phyloP scores from a whole-genome alignment of 805 yeast species.

The Kazachstania martiniae region DNA sequence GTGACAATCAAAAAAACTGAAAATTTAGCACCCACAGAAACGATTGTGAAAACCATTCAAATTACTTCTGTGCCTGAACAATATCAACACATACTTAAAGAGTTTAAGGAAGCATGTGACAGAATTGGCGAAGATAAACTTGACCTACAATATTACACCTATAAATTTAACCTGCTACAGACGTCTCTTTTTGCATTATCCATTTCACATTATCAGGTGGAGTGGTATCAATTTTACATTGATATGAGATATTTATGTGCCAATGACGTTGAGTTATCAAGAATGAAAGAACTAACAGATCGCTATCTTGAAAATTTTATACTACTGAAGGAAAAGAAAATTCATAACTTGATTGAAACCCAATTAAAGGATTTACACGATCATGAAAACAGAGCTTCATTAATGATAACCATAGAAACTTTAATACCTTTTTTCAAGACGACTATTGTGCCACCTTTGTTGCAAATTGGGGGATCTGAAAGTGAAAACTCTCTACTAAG shows the following conservation, averaged over 20 bases:
- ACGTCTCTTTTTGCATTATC: constrained; percentile 20
- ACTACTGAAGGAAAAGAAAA: constrained; percentile 10
- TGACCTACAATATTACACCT: constrained; percentile 10
- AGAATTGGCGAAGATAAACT: constrained; percentile 7
- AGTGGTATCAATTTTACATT: constrained; percentile 23
- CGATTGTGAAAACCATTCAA: too few relatives aligned
- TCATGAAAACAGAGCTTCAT: constrained; percentile 17
- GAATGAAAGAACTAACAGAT: constrained; percentile 16
- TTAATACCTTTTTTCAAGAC: constrained; percentile 15
- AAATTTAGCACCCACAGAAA: too few relatives aligned
- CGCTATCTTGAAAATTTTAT: constrained; percentile 13
- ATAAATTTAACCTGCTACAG: constrained; percentile 22
- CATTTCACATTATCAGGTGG: constrained; percentile 7
- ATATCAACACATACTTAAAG: constrained; percentile 5
- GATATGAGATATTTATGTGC: constrained; percentile 14
- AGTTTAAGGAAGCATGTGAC: constrained; percentile 11
- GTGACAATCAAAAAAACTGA: constrained; percentile 2
- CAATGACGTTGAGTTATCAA: constrained; percentile 4
- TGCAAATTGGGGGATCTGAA: constrained; percentile 6
- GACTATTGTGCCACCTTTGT: constrained; percentile 12
- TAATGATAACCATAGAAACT: constrained; percentile 13
- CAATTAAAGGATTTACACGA: constrained; percentile 14
- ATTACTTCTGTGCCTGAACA: constrained; percentile 14
- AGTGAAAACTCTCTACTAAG: constrained; percentile 6
- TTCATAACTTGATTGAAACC: constrained; percentile 5